These are phyloP conservation scores for Pholiota microspora DNA, from an alignment of 768 basidiomycete genomes.

Conservation along the genomic window DNA sequence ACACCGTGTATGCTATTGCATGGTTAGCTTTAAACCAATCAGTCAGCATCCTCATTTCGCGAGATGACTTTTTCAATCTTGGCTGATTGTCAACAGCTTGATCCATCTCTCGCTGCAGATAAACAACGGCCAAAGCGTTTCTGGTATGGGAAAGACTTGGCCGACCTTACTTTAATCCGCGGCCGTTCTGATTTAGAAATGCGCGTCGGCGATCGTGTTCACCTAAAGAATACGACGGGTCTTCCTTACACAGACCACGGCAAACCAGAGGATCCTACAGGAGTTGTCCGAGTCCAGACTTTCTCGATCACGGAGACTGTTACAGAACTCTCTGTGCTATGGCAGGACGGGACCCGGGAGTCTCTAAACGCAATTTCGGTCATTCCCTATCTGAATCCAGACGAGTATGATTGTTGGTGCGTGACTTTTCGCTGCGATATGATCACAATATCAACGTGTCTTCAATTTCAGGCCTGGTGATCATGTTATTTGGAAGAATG, in stretches of 20 bases:
- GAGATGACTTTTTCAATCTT: not conserved
- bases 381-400: slow-evolving; percentile 82
- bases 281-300: slow-evolving; percentile 50
- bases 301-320: slow-evolving; percentile 68
- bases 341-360: slow-evolving; percentile 84
- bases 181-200: slow-evolving; percentile 60
- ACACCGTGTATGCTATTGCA: slow-evolving; percentile 74
- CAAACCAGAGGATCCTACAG: slow-evolving; percentile 40
- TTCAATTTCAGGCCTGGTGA: slow-evolving; percentile 77
- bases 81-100: slow-evolving; percentile 52
- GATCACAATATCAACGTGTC: slow-evolving; percentile 10
- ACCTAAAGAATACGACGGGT: slow-evolving; percentile 47
- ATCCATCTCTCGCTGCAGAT: slow-evolving; percentile 48
- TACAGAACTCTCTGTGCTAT: slow-evolving; percentile 71
- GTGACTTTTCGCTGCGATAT: slow-evolving; percentile 20
- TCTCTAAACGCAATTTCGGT: slow-evolving; percentile 58
- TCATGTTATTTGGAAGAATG: slow-evolving; percentile 80
- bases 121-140: slow-evolving; percentile 70
- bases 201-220: slow-evolving; percentile 72
- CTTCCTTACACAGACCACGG: slow-evolving; percentile 64
- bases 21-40: slow-evolving; percentile 90
- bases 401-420: slow-evolving; percentile 91
- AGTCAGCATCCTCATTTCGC: slow-evolving; percentile 38
- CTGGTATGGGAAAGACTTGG: slow-evolving; percentile 68
- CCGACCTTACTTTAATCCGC: slow-evolving; percentile 61